Base-by-base conservation (phyloP, 176 grass and related monocot species). In the Juncus inflexus region DNA sequence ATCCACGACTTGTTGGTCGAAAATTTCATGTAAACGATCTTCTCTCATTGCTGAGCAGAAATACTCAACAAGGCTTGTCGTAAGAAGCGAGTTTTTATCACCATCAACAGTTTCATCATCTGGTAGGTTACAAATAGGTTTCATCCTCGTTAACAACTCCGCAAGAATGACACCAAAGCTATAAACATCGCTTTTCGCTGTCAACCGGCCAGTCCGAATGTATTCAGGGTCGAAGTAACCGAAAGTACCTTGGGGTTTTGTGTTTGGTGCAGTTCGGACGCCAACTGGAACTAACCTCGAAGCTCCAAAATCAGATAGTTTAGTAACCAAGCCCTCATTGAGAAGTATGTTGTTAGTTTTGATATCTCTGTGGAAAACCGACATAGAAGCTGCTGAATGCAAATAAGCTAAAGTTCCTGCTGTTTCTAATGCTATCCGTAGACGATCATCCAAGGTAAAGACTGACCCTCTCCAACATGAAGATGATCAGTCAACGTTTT, bases 221-320 rank as follows among this genome's bases (percentile, higher is more conserved):
- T 80, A 80, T 28, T 86, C 73, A 10, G 83, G 83, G 14, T 86
- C 83, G 55, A 86, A 62, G 64, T 80, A 80, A 40, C 77, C 83
- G 3, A 86, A 28, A 14, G 83, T 86, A 3, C 83, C 83, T 73
- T 86, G 77, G 19, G 19, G 19, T 47, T 80, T 77, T 8, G 76
- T n/a, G 8, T 77, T 86, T 2, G 15, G 12, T 4, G 39, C 19
- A 3, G 49, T 40, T 15, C 3, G 52, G 4, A 39, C 35, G 11
- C 60, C 42, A 6, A 80, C 53, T 53, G 52, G 61, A 52, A 80
- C 62, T 12, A 60, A 59, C 40, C 52, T 58, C 7, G 78, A 80
- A 40, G 70, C 78, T 54, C 78, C 78, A 53, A 80, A 80, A 51
- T 80, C 78, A 12, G 70, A 74, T 37, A 74, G 52, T 47, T 80